phyloP scores from a whole-genome alignment of 2,329 filamentous ascomycete genomes.

The Ophiostoma novo-ulmi region DNA sequence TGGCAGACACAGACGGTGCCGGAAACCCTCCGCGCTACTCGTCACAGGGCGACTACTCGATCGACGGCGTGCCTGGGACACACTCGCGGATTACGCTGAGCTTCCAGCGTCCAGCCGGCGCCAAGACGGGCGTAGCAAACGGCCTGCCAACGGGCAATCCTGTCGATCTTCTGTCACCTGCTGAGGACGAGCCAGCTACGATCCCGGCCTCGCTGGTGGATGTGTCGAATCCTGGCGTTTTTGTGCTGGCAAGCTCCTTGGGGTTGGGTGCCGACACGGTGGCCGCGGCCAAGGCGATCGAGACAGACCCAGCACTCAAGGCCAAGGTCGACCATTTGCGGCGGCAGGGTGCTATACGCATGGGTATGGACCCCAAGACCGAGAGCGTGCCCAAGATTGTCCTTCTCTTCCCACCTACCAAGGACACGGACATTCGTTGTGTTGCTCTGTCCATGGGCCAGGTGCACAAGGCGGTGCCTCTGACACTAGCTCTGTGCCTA shows the following conservation, averaged over 20 bases:
- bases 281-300: constrained; percentile 32
- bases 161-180: constrained; percentile 34
- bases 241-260: constrained; percentile 36
- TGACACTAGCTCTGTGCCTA: constrained; percentile 40
- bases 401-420: constrained; percentile 36
- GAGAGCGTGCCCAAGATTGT: constrained; percentile 44
- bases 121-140: constrained; percentile 37
- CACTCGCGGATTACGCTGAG: constrained; percentile 36
- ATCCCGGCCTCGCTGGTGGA: constrained; percentile 39
- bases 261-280: constrained; percentile 27
- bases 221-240: constrained; percentile 41
- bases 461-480: constrained; percentile 41
- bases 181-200: constrained; percentile 28
- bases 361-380: constrained; percentile 38
- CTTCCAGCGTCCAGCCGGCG: constrained; percentile 40
- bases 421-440: constrained; percentile 39
- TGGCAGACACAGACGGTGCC: constrained; percentile 33
- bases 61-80: constrained; percentile 40
- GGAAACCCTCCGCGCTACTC: constrained; percentile 35
- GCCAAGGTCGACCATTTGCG: constrained; percentile 36
- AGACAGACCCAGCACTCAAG: constrained; percentile 34
- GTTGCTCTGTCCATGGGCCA: constrained; percentile 45
- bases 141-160: constrained; percentile 38
- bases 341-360: constrained; percentile 35
- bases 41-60: constrained; percentile 35